phyloP scores from a whole-genome alignment of 148 eudicot genomes.

The Dysphania ambrosioides region DNA sequence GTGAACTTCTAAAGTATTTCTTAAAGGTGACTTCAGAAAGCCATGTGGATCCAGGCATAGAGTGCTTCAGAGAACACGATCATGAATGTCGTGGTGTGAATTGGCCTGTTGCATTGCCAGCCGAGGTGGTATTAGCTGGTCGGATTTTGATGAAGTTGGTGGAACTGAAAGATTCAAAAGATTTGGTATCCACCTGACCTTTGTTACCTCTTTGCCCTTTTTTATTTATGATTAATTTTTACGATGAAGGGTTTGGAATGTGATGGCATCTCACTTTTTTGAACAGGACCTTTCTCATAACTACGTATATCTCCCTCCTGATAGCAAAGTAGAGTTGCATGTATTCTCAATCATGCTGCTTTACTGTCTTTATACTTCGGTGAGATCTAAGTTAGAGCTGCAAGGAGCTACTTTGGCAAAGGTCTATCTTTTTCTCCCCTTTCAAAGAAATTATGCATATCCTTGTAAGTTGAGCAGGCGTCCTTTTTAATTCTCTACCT shows the following conservation, averaged over 20 bases:
- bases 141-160: constrained; percentile 60
- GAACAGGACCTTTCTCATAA: constrained; percentile 74
- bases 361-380: constrained; percentile 55
- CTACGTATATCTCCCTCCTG: constrained; percentile 54
- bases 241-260: constrained; percentile 13
- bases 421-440: constrained; percentile 37
- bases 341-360: constrained; percentile 65
- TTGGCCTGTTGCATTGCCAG: constrained; percentile 89
- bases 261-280: constrained; percentile 19
- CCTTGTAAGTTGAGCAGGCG: not conserved
- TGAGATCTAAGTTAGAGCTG: constrained; percentile 39
- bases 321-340: constrained; percentile 68
- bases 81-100: constrained; percentile 86
- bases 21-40: constrained; percentile 37
- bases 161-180: constrained; percentile 36
- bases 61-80: constrained; percentile 58
- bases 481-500: too few relatives aligned
- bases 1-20: constrained; percentile 53
- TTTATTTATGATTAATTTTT: constrained; percentile 13
- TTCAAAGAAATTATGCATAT: not conserved
- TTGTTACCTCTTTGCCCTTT: not conserved
- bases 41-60: constrained; percentile 25
- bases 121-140: constrained; percentile 82
- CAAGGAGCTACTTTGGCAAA: constrained; percentile 48
- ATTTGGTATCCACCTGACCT: constrained; percentile 40